These are phyloP conservation scores for Salvia sclarea DNA, from an alignment of 305 asterid species.

Conservation along the genomic window DNA sequence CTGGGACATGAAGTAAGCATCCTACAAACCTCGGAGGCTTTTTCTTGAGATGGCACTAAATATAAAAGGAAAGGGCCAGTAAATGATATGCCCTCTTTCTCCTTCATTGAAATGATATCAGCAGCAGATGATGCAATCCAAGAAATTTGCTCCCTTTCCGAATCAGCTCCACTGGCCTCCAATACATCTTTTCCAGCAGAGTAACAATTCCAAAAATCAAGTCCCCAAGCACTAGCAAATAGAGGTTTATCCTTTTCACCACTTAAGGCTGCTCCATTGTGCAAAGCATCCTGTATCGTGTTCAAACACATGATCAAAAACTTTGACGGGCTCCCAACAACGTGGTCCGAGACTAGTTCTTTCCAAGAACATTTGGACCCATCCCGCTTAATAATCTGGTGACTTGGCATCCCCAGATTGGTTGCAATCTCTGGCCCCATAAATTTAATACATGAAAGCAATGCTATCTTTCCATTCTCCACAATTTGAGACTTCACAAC, in stretches of 20 bases:
- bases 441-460: slow-evolving; percentile 29
- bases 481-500: slow-evolving; percentile 8
- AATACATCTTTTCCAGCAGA: slow-evolving; percentile 62
- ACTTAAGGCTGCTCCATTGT: slow-evolving; percentile 38
- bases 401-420: slow-evolving; percentile 42
- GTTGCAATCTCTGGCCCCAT: slow-evolving; percentile 43
- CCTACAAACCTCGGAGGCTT: slow-evolving; percentile 66
- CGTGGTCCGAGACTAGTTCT: slow-evolving; percentile 31
- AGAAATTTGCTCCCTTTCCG: slow-evolving; percentile 64
- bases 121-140: slow-evolving; percentile 90
- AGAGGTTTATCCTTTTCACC: slow-evolving; percentile 52
- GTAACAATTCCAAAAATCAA: slow-evolving; percentile 74
- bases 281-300: slow-evolving; percentile 52
- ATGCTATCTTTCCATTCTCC: slow-evolving; percentile 28
- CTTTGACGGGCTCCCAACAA: slow-evolving; percentile 59
- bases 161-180: slow-evolving; percentile 56
- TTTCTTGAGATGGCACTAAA: slow-evolving; percentile 80
- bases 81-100: slow-evolving; percentile 65
- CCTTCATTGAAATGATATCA: slow-evolving; percentile 68
- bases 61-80: slow-evolving; percentile 70
- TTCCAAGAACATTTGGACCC: slow-evolving; percentile 33
- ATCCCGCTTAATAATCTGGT: slow-evolving; percentile 36
- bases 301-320: slow-evolving; percentile 66
- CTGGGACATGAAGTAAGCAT: background rate
- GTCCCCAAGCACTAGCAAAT: slow-evolving; percentile 71